These are phyloP conservation scores for Dionaea muscipula DNA, from an alignment of 179 eudicot species.

Conservation along the genomic window DNA sequence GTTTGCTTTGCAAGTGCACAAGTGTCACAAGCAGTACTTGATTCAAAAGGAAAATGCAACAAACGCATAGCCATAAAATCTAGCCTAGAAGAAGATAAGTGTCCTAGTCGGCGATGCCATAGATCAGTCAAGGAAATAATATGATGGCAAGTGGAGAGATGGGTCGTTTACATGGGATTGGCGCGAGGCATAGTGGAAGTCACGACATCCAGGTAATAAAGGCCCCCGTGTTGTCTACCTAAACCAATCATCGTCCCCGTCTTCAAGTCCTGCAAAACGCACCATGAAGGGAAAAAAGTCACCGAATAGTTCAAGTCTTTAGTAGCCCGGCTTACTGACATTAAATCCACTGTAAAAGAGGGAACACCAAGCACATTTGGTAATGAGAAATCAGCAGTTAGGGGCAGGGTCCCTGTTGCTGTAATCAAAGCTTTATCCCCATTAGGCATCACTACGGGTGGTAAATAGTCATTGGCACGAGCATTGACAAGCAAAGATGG, in stretches of 20 bases:
- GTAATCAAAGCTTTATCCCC: slow-evolving; percentile 3
- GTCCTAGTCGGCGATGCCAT: slow-evolving; percentile 5
- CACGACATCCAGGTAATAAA: slow-evolving; percentile 6
- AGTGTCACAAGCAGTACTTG: slow-evolving; percentile 6
- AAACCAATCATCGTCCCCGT: slow-evolving; percentile 9
- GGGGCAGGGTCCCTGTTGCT: slow-evolving; percentile 1
- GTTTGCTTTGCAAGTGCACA: slow-evolving; percentile 1
- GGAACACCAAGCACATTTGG: slow-evolving; percentile 3
- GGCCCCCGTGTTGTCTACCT: slow-evolving; percentile 7
- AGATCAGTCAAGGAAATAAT: not conserved
- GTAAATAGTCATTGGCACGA: not conserved
- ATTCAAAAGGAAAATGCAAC: not conserved
- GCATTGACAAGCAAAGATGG: slow-evolving; percentile 1
- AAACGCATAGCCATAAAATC: slow-evolving; percentile 2
- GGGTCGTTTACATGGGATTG: not conserved
- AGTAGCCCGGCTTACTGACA: slow-evolving; percentile 1
- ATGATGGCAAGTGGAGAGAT: not conserved
- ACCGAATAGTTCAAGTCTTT: slow-evolving; percentile 6
- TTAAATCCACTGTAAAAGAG: slow-evolving; percentile 5
- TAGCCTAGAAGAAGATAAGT: slow-evolving; percentile 3
- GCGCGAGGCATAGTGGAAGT: not conserved
- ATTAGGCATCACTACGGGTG: not conserved
- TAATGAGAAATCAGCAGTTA: not conserved
- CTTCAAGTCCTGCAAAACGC: slow-evolving; percentile 8
- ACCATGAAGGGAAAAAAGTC: slow-evolving; percentile 11